Base-by-base conservation (phyloP, 306 rosid species). In the Cicer cuneatum region DNA sequence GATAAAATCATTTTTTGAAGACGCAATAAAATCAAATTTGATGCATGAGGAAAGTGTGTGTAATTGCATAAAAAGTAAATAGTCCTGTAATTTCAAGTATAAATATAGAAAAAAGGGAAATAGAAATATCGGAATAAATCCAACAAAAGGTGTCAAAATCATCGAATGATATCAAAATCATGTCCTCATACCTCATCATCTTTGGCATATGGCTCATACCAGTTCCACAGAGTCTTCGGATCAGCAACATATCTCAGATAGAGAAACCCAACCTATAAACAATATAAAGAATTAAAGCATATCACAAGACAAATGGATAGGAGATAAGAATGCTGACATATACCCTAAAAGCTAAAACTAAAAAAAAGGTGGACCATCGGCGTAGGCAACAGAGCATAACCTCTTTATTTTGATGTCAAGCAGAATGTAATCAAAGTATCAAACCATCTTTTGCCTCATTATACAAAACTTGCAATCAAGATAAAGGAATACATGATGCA, bases 211-310 rank as follows among this genome's bases (percentile, higher is more conserved):
- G 97, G 97, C 75, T 95, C 98, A 78, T 85, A 91, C 98, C 99
- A 95, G 82, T 42, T 87, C 99, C 99, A 95, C 33, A 95, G 74
- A 38, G 92, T 92, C 82, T 92, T 95, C 2, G 99, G 89, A 81
- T 95, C 99, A 41, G 86, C 98, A 70, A 86, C 90, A 85, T 92
- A 95, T 79, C 99, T 89, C 88, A 95, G 73, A 83, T 95, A 95
- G 66, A 95, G 99, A 84, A 95, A 95, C 49, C 99, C 99, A 83
- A 92, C 38, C 98, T 95, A 85, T 39, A 81, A 82, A 69, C 15
- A 71, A 76, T 14, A 80, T 47, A 45, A 67, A 14, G 33, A 83
- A 48, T 77, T 59, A 86, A 38, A 21, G 38, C 24, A 40, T 8
- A 53, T 6, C 43, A 39, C 54, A 13, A 52, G 48, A 80, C 18